Percentiles rank a stretch among this genome's conserved stretches.
Evolutionary conservation across 768 basidiomycete genomes (phyloP).

Genomic region (Porpolomopsis calyptriformis): DNA sequence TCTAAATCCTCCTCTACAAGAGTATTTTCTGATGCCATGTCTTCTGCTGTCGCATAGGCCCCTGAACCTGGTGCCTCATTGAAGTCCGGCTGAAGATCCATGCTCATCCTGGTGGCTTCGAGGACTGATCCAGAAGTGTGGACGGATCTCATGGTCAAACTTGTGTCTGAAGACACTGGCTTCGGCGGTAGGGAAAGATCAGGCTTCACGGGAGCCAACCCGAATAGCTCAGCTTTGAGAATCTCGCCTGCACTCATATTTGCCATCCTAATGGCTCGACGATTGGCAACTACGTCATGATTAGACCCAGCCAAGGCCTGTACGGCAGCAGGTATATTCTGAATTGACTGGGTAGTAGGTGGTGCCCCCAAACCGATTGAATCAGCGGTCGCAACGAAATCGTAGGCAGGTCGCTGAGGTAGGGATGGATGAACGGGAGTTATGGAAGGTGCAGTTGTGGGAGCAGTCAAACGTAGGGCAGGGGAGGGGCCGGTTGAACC

Average conservation of each 20-base stretch:
- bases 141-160: constrained; percentile 4
- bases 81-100: constrained; percentile 12
- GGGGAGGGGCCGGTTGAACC: constrained; percentile 38
- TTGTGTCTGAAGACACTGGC: constrained; percentile 21
- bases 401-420: constrained; percentile 51
- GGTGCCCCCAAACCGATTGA: constrained; percentile 66
- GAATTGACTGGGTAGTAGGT: constrained; percentile 45
- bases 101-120: constrained; percentile 25
- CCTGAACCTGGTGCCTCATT: constrained; percentile 33
- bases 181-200: constrained; percentile 30
- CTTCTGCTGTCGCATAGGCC: constrained; percentile 10
- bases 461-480: constrained; percentile 36
- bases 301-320: constrained; percentile 81
- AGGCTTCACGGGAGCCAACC: constrained; percentile 38
- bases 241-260: constrained; percentile 95
- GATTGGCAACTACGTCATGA: constrained; percentile 81
- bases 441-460: constrained; percentile 29
- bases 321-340: constrained; percentile 48
- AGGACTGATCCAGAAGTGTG: constrained; percentile 8
- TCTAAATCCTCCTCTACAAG: constrained; percentile 17
- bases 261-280: constrained; percentile 84
- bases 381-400: constrained; percentile 69
- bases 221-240: constrained; percentile 83
- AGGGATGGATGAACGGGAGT: constrained; percentile 45
- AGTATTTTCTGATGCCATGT: constrained; percentile 7